phyloP scores from a whole-genome alignment of 768 basidiomycete genomes.

The Kwoniella europaea region DNA sequence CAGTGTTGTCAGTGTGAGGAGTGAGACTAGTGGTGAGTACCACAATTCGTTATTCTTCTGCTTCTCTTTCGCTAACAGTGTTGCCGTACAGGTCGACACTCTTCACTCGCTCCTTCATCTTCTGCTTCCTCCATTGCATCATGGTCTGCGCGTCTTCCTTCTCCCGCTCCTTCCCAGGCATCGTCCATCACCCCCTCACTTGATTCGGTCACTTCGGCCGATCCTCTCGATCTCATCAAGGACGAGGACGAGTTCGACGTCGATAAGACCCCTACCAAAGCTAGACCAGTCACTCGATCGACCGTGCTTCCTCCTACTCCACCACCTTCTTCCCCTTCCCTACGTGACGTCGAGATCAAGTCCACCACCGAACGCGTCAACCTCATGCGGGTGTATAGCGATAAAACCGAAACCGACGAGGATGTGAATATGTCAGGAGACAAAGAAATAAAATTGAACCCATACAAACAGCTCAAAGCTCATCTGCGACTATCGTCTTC shows the following conservation, averaged over 20 bases:
- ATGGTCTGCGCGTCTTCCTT: conserved; percentile 29
- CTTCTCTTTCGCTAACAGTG: not conserved
- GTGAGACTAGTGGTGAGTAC: conserved; percentile 44
- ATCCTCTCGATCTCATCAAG: conserved; percentile 30
- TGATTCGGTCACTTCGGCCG: conserved; percentile 31
- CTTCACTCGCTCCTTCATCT: conserved; percentile 38
- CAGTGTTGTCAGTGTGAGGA: conserved; percentile 48
- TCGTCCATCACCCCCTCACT: conserved; percentile 26
- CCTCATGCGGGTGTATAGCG: conserved; percentile 42
- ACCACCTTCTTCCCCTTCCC: conserved; percentile 38
- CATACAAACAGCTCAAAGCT: conserved; percentile 55
- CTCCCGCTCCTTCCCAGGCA: conserved; percentile 44
- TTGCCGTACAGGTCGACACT: conserved; percentile 21
- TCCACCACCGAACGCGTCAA: conserved; percentile 33
- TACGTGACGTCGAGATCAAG: conserved; percentile 29
- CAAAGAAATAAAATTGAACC: conserved; percentile 33
- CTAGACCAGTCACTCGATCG: conserved; percentile 18
- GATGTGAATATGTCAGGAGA: conserved; percentile 13
- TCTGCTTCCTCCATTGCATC: conserved; percentile 29
- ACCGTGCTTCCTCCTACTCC: conserved; percentile 39
- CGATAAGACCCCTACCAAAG: conserved; percentile 47
- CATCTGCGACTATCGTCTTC: conserved; percentile 48
- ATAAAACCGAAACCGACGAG: conserved; percentile 12
- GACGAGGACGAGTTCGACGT: conserved; percentile 37
- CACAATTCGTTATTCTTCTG: too few relatives aligned